A percentile compares a stretch with the other conserved stretches of the same genome.
Evolutionary conservation across 805 yeast species (phyloP).

Genomic region (Wickerhamomyces rabaulensis): DNA sequence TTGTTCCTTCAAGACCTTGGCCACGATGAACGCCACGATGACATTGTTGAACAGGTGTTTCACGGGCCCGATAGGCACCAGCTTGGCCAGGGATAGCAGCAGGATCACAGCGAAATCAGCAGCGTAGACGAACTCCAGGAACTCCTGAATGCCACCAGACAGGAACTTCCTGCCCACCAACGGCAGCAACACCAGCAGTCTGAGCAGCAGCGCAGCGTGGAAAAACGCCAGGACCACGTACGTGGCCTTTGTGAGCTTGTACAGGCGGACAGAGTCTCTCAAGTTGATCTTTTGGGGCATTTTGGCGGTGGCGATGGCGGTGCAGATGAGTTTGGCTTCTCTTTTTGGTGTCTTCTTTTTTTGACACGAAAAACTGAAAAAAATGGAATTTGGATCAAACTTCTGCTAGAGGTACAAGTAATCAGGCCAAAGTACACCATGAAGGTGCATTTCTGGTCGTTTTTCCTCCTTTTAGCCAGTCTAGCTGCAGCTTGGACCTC

Average conservation of each 20-base stretch:
- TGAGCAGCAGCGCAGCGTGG: slow-evolving; percentile 26
- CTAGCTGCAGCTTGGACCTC: slow-evolving; percentile 46
- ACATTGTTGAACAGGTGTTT: neutral
- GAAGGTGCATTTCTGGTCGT: slow-evolving; percentile 15
- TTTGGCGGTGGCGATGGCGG: too few relatives aligned
- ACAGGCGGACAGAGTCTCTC: slow-evolving; percentile 10
- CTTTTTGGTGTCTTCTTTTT: slow-evolving; percentile 24
- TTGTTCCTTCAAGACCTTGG: neutral
- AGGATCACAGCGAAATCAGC: slow-evolving; percentile 8
- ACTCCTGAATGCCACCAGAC: slow-evolving; percentile 71
- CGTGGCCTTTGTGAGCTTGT: slow-evolving; percentile 5
- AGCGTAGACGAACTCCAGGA: slow-evolving; percentile 27
- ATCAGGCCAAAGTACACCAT: neutral
- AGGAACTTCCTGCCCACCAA: slow-evolving; percentile 59
- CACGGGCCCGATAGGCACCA: slow-evolving; percentile 8
- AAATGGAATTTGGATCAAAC: too few relatives aligned
- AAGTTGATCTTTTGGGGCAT: slow-evolving; percentile 18
- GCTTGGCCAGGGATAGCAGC: neutral
- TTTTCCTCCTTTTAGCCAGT: slow-evolving; percentile 12
- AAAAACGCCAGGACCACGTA: slow-evolving; percentile 11
- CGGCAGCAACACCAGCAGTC: slow-evolving; percentile 52
- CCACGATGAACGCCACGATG: neutral
- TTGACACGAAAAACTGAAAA: neutral
- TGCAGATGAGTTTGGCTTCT: too few relatives aligned
- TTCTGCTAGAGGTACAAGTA: too few relatives aligned